A percentile compares a stretch with the other conserved stretches of the same genome.
Conservation (phyloP, 2,329 filamentous ascomycete species). For the Penicillium vulpinum region DNA sequence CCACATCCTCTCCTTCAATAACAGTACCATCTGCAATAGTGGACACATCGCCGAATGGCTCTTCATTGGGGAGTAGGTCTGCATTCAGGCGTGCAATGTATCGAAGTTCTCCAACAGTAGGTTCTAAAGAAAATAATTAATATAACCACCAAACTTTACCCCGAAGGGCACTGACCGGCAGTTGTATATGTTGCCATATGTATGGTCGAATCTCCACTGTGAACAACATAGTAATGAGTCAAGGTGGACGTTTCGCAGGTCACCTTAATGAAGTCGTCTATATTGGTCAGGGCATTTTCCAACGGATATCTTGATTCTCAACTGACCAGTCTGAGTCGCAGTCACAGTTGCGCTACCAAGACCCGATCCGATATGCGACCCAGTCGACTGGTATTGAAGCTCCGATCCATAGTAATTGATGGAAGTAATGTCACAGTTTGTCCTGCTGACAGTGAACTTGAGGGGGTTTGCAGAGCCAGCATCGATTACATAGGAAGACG, state of each 20-base stretch:
- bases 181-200: constrained; percentile 65
- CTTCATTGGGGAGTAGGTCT: constrained; percentile 52
- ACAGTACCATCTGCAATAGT: constrained; percentile 55
- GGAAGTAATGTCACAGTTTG: constrained; percentile 64
- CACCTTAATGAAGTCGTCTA: constrained; percentile 58
- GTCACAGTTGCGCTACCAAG: constrained; percentile 60
- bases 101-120: constrained; percentile 60
- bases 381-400: constrained; percentile 55
- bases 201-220: constrained; percentile 60
- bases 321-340: constrained; percentile 41
- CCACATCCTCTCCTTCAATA: constrained; percentile 59
- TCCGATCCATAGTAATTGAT: constrained; percentile 61
- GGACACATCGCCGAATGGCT: constrained; percentile 57
- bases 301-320: not conserved
- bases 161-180: constrained; percentile 31
- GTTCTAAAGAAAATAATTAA: constrained; percentile 39
- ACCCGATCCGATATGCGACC: constrained; percentile 60
- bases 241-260: constrained; percentile 61
- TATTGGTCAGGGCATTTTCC: not conserved
- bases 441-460: constrained; percentile 53
- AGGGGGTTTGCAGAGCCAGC: constrained; percentile 52
- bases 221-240: constrained; percentile 65
- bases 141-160: not conserved
- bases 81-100: constrained; percentile 63
- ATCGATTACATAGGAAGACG: constrained; percentile 46